These are phyloP conservation scores for Neurospora sp. DNA, from an alignment of 495 filamentous ascomycete genomes.

Conservation along the genomic window DNA sequence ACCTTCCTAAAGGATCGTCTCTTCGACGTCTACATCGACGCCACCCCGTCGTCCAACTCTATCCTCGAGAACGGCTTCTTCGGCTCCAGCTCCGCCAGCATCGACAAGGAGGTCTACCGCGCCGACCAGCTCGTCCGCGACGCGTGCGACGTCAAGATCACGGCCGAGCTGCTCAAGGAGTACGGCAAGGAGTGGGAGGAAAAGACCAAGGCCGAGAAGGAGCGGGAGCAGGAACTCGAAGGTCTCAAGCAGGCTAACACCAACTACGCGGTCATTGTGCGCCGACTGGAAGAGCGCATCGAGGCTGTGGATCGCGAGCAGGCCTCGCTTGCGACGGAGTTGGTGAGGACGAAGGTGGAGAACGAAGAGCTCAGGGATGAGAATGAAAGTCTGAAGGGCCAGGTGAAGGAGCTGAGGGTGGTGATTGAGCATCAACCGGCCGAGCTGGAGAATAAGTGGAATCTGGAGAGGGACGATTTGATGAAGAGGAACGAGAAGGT, in stretches of 20 bases:
- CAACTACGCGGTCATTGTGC: conserved; percentile 58
- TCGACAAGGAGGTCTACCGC: conserved; percentile 91
- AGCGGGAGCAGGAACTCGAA: conserved; percentile 78
- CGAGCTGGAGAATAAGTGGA: conserved; percentile 76
- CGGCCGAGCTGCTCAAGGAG: conserved; percentile 61
- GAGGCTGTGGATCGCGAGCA: conserved; percentile 90
- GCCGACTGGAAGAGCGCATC: conserved; percentile 74
- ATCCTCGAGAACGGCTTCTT: conserved; percentile 97
- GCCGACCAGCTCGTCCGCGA: conserved; percentile 90
- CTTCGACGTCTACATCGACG: conserved; percentile 95
- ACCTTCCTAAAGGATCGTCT: conserved; percentile 85
- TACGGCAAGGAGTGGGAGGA: conserved; percentile 93
- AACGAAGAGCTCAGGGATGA: conserved; percentile 81
- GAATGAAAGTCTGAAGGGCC: conserved; percentile 74
- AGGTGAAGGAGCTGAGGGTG: conserved; percentile 70
- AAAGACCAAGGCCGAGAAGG: conserved; percentile 63
- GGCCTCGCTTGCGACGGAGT: conserved; percentile 78
- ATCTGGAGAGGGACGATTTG: conserved; percentile 80
- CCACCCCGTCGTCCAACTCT: conserved; percentile 73
- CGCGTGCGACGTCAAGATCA: conserved; percentile 82
- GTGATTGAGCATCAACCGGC: conserved; percentile 82
- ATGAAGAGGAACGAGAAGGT: conserved; percentile 90
- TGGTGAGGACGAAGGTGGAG: conserved; percentile 85
- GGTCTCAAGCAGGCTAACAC: conserved; percentile 53
- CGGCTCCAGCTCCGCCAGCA: conserved; percentile 68